Conservation (phyloP, 768 basidiomycete genomes). For the Xerocomellus chrysenteron region DNA sequence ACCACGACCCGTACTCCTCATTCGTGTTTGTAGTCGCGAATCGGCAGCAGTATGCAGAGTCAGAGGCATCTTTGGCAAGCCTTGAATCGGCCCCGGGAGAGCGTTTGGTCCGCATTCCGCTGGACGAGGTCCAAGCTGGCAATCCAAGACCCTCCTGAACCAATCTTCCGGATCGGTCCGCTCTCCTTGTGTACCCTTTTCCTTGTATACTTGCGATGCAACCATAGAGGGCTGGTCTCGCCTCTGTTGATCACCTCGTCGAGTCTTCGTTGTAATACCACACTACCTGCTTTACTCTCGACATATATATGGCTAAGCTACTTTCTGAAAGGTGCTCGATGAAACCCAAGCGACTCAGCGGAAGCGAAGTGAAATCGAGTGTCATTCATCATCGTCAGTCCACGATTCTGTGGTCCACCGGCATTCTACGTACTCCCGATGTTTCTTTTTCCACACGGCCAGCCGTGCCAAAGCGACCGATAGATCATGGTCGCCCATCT, state of each 20-base stretch:
- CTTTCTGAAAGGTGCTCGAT: too few species aligned
- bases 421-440: too few species aligned
- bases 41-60: conserved; percentile 35
- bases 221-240: too few species aligned
- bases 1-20: not conserved
- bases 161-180: not conserved
- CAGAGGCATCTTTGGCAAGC: conserved; percentile 20
- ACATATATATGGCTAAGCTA: too few species aligned
- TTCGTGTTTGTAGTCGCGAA: conserved; percentile 44
- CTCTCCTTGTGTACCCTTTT: too few species aligned
- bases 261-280: not conserved
- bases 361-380: too few species aligned
- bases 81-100: conserved; percentile 43
- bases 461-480: not conserved
- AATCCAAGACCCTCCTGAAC: conserved; percentile 12
- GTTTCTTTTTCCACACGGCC: not conserved
- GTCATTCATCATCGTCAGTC: not conserved
- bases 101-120: conserved; percentile 69
- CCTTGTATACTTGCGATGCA: not conserved
- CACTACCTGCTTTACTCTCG: too few species aligned
- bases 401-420: not conserved
- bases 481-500: not conserved
- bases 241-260: not conserved
- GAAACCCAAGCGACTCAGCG: too few species aligned
- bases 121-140: conserved; percentile 57